Conservation (phyloP, 1,139 yeast genomes). For the Geotrichum fermentans region DNA sequence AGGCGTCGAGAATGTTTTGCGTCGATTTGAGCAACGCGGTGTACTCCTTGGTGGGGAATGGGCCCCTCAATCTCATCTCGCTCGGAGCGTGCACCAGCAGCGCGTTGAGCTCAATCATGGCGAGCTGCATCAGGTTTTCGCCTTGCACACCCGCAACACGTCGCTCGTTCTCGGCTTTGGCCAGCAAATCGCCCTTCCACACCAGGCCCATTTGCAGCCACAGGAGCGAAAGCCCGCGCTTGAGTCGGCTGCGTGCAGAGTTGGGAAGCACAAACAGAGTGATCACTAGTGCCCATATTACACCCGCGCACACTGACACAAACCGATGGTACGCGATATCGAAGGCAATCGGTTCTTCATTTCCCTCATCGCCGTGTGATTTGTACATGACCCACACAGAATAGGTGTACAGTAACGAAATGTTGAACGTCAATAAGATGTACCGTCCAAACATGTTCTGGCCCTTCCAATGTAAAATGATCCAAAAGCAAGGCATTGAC, state of each 20-base stretch:
- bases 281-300: slow-evolving; percentile 69
- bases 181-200: slow-evolving; percentile 66
- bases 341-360: slow-evolving; percentile 67
- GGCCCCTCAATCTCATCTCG: slow-evolving; percentile 71
- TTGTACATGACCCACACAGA: slow-evolving; percentile 58
- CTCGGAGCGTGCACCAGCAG: slow-evolving; percentile 67
- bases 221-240: slow-evolving; percentile 58
- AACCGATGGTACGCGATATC: slow-evolving; percentile 79
- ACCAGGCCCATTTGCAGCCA: slow-evolving; percentile 78
- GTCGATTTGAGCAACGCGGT: slow-evolving; percentile 51
- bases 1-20: slow-evolving; percentile 65
- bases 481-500: slow-evolving; percentile 61
- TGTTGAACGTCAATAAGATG: slow-evolving; percentile 68
- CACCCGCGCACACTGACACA: slow-evolving; percentile 66
- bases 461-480: slow-evolving; percentile 60
- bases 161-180: slow-evolving; percentile 18
- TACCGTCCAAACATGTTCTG: slow-evolving; percentile 51
- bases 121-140: slow-evolving; percentile 41
- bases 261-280: slow-evolving; percentile 60
- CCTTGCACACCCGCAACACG: slow-evolving; percentile 32
- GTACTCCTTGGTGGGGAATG: slow-evolving; percentile 56
- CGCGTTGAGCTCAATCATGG: slow-evolving; percentile 57
- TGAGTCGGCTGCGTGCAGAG: slow-evolving; percentile 65
- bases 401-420: slow-evolving; percentile 73
- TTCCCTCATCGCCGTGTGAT: slow-evolving; percentile 56